phyloP scores from a whole-genome alignment of 768 basidiomycete species.

The Amylocystis lapponica region DNA sequence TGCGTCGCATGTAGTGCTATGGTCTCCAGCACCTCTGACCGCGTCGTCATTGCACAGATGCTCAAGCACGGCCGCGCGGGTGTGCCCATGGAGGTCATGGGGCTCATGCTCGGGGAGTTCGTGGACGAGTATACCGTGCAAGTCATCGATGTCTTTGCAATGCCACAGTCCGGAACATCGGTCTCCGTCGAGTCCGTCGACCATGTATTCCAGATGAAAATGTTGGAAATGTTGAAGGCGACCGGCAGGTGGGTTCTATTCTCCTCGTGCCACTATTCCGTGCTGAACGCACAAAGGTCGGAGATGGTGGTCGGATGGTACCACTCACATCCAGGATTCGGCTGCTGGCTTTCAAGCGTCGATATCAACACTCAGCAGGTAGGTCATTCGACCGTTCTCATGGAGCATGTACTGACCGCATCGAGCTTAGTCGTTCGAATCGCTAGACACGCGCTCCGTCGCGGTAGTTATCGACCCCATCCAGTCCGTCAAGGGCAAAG shows the following conservation, averaged over 20 bases:
- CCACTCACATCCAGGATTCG: conserved; percentile 99
- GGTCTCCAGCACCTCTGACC: neutral
- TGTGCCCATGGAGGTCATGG: conserved; percentile 99
- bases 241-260: conserved; percentile 75
- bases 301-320: conserved; percentile 99
- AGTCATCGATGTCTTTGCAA: conserved; percentile 96
- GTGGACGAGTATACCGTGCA: conserved; percentile 96
- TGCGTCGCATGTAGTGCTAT: conserved; percentile 24
- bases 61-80: conserved; percentile 98
- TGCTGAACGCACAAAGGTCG: conserved; percentile 43
- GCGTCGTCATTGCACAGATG: conserved; percentile 68
- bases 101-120: conserved; percentile 95
- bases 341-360: conserved; percentile 98
- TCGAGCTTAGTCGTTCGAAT: conserved; percentile 81
- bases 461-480: conserved; percentile 98
- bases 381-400: conserved; percentile 3
- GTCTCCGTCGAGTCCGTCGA: conserved; percentile 98
- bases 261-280: neutral
- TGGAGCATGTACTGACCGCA: neutral
- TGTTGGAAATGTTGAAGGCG: conserved; percentile 99
- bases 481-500: conserved; percentile 97
- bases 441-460: conserved; percentile 86
- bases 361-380: conserved; percentile 99
- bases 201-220: conserved; percentile 96
- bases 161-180: conserved; percentile 97